Conservation (phyloP, 106 monocot genomes). For the Phalaenopsis aphrodite region DNA sequence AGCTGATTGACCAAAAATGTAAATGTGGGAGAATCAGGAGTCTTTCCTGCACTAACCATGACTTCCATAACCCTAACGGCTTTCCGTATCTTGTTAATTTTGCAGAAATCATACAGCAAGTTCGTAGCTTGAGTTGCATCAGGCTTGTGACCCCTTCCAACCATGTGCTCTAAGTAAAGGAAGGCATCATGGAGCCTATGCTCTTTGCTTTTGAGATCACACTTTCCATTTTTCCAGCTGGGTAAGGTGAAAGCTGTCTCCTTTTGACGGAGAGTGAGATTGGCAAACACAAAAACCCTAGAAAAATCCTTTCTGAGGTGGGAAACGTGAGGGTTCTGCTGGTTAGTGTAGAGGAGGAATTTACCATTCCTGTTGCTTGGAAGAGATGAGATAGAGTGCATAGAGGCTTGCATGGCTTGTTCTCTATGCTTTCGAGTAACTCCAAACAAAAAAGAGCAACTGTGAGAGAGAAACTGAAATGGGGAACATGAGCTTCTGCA, state of each 20-base stretch:
- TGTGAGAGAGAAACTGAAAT: neutral
- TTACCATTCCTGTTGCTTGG: neutral
- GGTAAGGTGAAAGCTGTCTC: conserved; percentile 36
- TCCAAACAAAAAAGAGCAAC: neutral
- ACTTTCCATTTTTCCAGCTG: conserved; percentile 45
- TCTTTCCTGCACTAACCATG: conserved; percentile 31
- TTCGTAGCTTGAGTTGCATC: conserved; percentile 39
- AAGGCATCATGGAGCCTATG: conserved; percentile 64
- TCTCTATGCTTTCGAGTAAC: neutral
- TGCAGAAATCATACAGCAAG: conserved; percentile 63
- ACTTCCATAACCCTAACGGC: conserved; percentile 69
- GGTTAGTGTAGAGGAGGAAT: conserved; percentile 18
- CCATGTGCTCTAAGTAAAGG: conserved; percentile 62
- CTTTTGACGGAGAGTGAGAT: conserved; percentile 14
- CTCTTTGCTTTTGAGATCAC: conserved; percentile 37
- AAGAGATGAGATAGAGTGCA: neutral
- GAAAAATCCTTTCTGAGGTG: conserved; percentile 23
- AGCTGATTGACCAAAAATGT: conserved; percentile 66
- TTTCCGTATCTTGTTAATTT: conserved; percentile 61
- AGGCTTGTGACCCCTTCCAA: conserved; percentile 50
- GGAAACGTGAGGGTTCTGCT: conserved; percentile 13
- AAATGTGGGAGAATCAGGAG: conserved; percentile 35
- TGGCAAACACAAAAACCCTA: conserved; percentile 22
- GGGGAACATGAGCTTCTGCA: neutral
- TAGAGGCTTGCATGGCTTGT: neutral